Percentiles rank a stretch among this genome's conserved stretches.
phyloP scores from a whole-genome alignment of 1,139 yeast genomes.

The Candida smagusa region DNA sequence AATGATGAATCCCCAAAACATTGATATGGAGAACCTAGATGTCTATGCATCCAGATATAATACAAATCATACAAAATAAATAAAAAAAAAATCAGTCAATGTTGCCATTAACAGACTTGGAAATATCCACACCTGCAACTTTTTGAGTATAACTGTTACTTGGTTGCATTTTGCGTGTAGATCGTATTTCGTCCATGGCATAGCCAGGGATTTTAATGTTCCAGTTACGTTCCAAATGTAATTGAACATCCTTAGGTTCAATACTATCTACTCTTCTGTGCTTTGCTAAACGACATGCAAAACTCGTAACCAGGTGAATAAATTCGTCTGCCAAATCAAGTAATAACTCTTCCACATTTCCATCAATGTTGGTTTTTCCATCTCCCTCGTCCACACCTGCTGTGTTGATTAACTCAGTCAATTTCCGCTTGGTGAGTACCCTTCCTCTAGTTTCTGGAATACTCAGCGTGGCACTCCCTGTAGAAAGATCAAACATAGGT shows the following conservation, averaged over 20 bases:
- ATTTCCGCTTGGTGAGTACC: conserved; percentile 82
- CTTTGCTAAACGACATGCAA: conserved; percentile 92
- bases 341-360: conserved; percentile 89
- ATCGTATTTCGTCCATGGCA: conserved; percentile 84
- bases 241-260: conserved; percentile 85
- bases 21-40: no score
- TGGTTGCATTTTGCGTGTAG: conserved; percentile 79
- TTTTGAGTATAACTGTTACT: conserved; percentile 52
- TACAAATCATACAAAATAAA: no score
- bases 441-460: conserved; percentile 62
- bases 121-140: conserved; percentile 18
- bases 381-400: conserved; percentile 85
- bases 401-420: conserved; percentile 78
- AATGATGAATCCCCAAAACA: no score
- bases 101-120: conserved; percentile 18
- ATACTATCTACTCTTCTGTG: conserved; percentile 87
- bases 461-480: conserved; percentile 29
- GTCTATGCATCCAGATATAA: no score
- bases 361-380: conserved; percentile 88
- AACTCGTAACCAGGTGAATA: conserved; percentile 82
- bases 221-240: conserved; percentile 94
- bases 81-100: conserved; percentile 6
- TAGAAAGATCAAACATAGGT: conserved; percentile 77
- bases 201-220: conserved; percentile 92
- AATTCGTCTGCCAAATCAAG: conserved; percentile 95